A percentile compares a stretch with the other conserved stretches of the same genome.
Evolutionary conservation across 2,329 filamentous ascomycete genomes (phyloP).

Genomic region (Cercospora sesami): DNA sequence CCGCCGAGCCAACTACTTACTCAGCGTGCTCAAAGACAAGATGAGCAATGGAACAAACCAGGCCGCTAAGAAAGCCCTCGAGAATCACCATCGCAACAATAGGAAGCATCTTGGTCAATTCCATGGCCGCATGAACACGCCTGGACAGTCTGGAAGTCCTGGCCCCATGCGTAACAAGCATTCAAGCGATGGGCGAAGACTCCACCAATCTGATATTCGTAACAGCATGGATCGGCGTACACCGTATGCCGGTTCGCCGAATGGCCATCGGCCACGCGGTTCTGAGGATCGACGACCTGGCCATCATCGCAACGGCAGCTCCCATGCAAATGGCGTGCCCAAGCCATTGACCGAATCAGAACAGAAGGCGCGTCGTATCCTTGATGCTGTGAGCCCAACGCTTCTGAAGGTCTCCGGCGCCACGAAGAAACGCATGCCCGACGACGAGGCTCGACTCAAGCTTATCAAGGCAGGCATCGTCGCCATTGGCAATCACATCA

Average conservation of each 20-base stretch:
- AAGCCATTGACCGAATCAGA: conserved; percentile 47
- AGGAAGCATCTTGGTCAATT: conserved; percentile 68
- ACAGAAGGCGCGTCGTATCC: conserved; percentile 53
- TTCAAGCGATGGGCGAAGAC: conserved; percentile 39
- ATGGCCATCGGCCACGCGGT: conserved; percentile 51
- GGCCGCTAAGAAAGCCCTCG: conserved; percentile 73
- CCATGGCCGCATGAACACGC: conserved; percentile 56
- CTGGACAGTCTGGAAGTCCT: conserved; percentile 69
- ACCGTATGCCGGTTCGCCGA: conserved; percentile 46
- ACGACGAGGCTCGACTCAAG: conserved; percentile 61
- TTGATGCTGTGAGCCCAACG: conserved; percentile 62
- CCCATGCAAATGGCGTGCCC: conserved; percentile 41
- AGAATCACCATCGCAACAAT: conserved; percentile 93
- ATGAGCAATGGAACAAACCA: conserved; percentile 64
- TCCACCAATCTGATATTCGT: conserved; percentile 34
- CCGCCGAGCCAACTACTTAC: conserved; percentile 87
- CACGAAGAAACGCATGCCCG: conserved; percentile 63
- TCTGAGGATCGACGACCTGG: conserved; percentile 51
- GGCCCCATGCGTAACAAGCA: conserved; percentile 52
- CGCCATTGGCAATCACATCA: conserved; percentile 63
- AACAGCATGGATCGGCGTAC: conserved; percentile 43
- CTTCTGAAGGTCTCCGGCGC: conserved; percentile 61
- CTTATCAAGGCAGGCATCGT: conserved; percentile 63
- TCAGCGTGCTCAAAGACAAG: conserved; percentile 92
- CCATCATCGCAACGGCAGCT: conserved; percentile 44